Percentiles rank a stretch among this genome's conserved stretches.
phyloP scores from a whole-genome alignment of 768 basidiomycete genomes.

The Roridomyces roridus region DNA sequence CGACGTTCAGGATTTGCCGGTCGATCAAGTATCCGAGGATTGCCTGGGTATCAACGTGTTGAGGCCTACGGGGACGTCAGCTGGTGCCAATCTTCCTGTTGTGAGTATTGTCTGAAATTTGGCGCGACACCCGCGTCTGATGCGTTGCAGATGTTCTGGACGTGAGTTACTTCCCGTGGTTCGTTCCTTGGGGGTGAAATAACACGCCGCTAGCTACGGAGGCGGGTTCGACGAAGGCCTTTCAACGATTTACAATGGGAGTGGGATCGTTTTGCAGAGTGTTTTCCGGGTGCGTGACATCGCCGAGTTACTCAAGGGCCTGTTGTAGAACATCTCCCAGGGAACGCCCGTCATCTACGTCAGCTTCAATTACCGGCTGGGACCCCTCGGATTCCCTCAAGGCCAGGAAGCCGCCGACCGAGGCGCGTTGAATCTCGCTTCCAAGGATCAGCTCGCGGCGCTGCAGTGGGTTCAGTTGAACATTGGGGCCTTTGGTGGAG shows the following conservation, averaged over 20 bases:
- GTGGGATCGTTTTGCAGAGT: constrained; percentile 11
- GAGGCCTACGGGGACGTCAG: constrained; percentile 45
- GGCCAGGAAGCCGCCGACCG: constrained; percentile 41
- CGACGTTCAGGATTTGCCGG: constrained; percentile 39
- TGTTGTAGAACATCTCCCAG: constrained; percentile 37
- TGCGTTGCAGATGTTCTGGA: constrained; percentile 43
- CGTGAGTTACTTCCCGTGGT: constrained; percentile 30
- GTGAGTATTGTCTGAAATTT: constrained; percentile 11
- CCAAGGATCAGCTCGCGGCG: constrained; percentile 46
- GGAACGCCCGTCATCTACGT: constrained; percentile 49
- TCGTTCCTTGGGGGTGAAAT: not conserved
- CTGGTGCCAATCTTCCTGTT: constrained; percentile 42
- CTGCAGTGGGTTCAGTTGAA: constrained; percentile 59
- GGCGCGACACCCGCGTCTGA: not conserved
- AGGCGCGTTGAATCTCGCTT: constrained; percentile 43
- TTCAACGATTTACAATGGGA: constrained; percentile 43
- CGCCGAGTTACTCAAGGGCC: no score
- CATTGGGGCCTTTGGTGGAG: constrained; percentile 61
- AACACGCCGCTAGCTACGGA: constrained; percentile 33
- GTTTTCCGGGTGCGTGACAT: constrained; percentile 3
- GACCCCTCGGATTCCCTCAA: constrained; percentile 50
- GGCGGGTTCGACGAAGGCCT: constrained; percentile 50
- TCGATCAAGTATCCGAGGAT: constrained; percentile 54
- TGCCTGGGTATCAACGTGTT: constrained; percentile 66
- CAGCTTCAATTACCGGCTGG: constrained; percentile 53